Conservation (phyloP, 768 basidiomycete species). For the Chiua virens region DNA sequence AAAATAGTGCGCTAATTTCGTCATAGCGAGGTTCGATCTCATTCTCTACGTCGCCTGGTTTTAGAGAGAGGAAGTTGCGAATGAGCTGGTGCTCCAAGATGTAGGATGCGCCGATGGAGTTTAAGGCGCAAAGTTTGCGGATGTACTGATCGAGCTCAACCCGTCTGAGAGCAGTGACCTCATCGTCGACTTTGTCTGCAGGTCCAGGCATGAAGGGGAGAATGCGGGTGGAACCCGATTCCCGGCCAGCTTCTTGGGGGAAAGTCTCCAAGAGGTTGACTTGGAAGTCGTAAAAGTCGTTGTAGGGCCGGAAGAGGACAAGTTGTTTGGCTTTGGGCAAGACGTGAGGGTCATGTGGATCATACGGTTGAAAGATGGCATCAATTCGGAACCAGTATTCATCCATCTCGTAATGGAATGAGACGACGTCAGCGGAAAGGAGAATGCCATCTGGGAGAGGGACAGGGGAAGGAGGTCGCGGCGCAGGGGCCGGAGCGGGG, state of each 20-base stretch:
- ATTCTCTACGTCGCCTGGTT: slow-evolving; percentile 82
- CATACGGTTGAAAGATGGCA: slow-evolving; percentile 84
- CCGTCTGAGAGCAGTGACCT: slow-evolving; percentile 75
- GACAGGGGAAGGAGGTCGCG: slow-evolving; percentile 43
- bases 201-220: slow-evolving; percentile 99
- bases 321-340: slow-evolving; percentile 74
- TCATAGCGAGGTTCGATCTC: slow-evolving; percentile 58
- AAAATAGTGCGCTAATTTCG: slow-evolving; percentile 58
- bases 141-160: slow-evolving; percentile 90
- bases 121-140: slow-evolving; percentile 72
- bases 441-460: slow-evolving; percentile 81
- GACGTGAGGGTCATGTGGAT: slow-evolving; percentile 49
- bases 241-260: slow-evolving; percentile 87
- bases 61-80: slow-evolving; percentile 78
- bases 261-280: slow-evolving; percentile 83
- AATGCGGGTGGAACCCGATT: slow-evolving; percentile 64
- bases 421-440: slow-evolving; percentile 84
- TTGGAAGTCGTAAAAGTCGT: slow-evolving; percentile 98
- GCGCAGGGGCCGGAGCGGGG: slow-evolving; percentile 10
- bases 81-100: slow-evolving; percentile 80
- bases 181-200: slow-evolving; percentile 77
- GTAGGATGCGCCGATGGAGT: slow-evolving; percentile 64
- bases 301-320: slow-evolving; percentile 91
- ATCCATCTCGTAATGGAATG: slow-evolving; percentile 96
- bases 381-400: slow-evolving; percentile 98